Base-by-base conservation (phyloP, 257 asterid genomes). In the Nicotiana noctiflora region DNA sequence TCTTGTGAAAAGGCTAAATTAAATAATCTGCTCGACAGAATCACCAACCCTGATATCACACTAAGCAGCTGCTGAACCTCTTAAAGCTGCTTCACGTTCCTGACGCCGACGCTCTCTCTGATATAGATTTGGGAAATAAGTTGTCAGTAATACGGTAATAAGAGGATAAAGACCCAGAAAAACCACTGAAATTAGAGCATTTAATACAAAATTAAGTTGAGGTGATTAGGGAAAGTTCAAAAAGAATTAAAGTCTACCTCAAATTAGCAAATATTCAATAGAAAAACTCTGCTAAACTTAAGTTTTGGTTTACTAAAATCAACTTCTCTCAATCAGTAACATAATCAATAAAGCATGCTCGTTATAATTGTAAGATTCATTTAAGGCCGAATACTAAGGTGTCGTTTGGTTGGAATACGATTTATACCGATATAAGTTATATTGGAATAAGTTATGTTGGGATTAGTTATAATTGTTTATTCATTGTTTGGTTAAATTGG, bases 91-190 rank as follows among this genome's bases (percentile, higher is more conserved):
- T 83, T 93, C 97, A 76, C 83, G 93, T 87, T 94, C 93, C 81
- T 59, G 87, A 56, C 83, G 87, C 74, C 90, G 82, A 77, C 80
- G 88, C 76, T 90, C 96, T 81, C 98, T 90, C 98, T 93, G 91
- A 63, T 6, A 82, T 11, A 9, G 46, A 64, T 9, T 72, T 14
- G 2, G 18, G 86, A 79, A 82, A 53, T 75, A 81, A 77, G 84
- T 59, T 81, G 77, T 57, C 83, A 21, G 25, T 75, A 81, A 80
- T 77, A 65, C 68, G 76, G 72, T 31, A 3, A 17, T 8, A 40
- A 37, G 25, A 60, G n/a, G n/a, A 68, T 55, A 40, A 40, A 62
- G 49, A 62, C 29, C 25, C 53, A 19, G 9, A 9, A 37, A 56
- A 55, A 18, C 6, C n/a, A 18, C 14, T 52, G 53, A 70, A 23